Percentiles rank a stretch among this genome's conserved stretches.
phyloP scores from a whole-genome alignment of 2,329 filamentous ascomycete species.

The Talaromyces sp. region DNA sequence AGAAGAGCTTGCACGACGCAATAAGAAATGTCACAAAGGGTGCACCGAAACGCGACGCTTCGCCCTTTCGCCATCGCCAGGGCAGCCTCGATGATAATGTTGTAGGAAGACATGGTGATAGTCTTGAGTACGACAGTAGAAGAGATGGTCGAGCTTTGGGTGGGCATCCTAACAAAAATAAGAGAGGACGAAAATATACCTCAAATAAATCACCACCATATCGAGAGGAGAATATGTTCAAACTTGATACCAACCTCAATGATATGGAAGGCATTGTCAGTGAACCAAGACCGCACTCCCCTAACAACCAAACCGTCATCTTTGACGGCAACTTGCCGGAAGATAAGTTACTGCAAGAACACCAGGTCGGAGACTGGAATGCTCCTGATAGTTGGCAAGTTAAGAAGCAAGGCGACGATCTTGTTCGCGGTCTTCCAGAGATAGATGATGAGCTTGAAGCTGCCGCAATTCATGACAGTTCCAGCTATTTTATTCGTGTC shows the following conservation, averaged over 20 bases:
- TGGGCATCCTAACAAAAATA: conserved; percentile 29
- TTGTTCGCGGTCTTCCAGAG: conserved; percentile 32
- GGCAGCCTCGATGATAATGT: conserved; percentile 34
- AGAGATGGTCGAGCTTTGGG: conserved; percentile 36
- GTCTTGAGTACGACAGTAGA: conserved; percentile 37
- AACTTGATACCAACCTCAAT: conserved; percentile 80
- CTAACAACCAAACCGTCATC: conserved; percentile 54
- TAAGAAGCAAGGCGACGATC: conserved; percentile 54
- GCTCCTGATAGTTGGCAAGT: conserved; percentile 97
- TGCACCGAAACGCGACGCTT: conserved; percentile 29
- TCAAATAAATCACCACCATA: conserved; percentile 31
- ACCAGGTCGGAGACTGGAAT: conserved; percentile 65
- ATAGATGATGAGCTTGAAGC: conserved; percentile 63
- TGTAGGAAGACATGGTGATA: conserved; percentile 25
- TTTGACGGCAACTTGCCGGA: conserved; percentile 33
- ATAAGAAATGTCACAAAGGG: conserved; percentile 24
- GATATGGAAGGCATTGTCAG: conserved; percentile 90
- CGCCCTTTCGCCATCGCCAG: conserved; percentile 34
- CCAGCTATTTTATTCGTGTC: conserved; percentile 86
- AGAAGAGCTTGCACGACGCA: conserved; percentile 29
- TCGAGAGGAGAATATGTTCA: conserved; percentile 63
- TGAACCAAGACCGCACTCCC: conserved; percentile 64
- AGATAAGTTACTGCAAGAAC: conserved; percentile 29
- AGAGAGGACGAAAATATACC: background rate
- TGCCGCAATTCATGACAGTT: conserved; percentile 68